Evolutionary conservation across 2,329 filamentous ascomycete genomes (phyloP).

Genomic region (Fusarium armeniacum): DNA sequence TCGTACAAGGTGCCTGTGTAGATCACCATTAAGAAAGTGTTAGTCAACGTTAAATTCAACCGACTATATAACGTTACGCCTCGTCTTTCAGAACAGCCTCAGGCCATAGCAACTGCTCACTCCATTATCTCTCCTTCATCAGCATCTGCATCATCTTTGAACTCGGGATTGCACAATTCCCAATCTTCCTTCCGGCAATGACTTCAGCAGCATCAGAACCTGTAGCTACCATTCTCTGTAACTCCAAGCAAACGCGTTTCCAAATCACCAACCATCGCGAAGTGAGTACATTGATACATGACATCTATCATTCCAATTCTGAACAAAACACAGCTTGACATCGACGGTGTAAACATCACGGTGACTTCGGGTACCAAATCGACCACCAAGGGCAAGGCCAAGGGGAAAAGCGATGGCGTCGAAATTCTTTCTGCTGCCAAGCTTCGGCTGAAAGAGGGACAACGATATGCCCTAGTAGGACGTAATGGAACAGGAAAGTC

Average conservation of each 20-base stretch:
- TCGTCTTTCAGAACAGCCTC: conserved; percentile 12
- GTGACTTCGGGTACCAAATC: conserved; percentile 64
- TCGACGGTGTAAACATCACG: conserved; percentile 80
- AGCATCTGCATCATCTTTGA: not conserved
- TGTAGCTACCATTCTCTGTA: conserved; percentile 69
- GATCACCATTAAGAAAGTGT: not conserved
- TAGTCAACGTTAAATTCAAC: not conserved
- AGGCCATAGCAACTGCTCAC: not conserved
- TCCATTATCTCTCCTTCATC: not conserved
- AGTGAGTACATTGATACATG: conserved; percentile 54
- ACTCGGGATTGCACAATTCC: not conserved
- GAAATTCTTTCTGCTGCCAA: conserved; percentile 80
- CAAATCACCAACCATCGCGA: conserved; percentile 69
- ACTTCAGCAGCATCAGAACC: conserved; percentile 65
- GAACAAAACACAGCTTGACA: conserved; percentile 66
- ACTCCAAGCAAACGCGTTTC: conserved; percentile 77
- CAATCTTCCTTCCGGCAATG: conserved; percentile 52
- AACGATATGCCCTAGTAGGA: conserved; percentile 83
- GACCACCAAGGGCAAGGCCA: conserved; percentile 66
- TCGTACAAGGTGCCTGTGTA: conserved; percentile 4
- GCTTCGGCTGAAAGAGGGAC: conserved; percentile 78
- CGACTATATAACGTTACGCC: conserved; percentile 1
- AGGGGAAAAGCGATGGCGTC: conserved; percentile 61
- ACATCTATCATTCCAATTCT: not conserved
- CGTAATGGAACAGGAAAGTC: conserved; percentile 88